Evolutionary conservation across 2,329 filamentous ascomycete species (phyloP), one percentile per base, ranked within the genome.

Genomic region (Aspergillus pseudoterreus): DNA sequence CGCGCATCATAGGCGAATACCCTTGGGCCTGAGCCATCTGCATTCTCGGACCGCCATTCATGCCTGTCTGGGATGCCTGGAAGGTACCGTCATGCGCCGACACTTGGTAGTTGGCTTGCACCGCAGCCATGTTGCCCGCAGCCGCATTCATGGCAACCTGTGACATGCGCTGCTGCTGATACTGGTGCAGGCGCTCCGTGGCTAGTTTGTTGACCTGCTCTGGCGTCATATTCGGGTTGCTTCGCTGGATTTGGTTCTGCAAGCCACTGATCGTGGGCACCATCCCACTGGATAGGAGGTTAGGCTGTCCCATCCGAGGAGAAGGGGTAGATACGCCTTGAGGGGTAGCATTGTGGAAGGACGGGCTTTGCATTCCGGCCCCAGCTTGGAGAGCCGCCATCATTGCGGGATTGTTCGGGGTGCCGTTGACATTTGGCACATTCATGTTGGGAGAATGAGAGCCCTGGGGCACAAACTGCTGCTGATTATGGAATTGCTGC

Each of bases 191-290:
- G 44, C 77, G 73, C 35, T 82, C 76, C 1, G 75, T 79, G 3
- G 81, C 79, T 55, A 81, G 63, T 38, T 75, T 74, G 50, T 72
- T 76, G 9, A 83, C 71, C 63, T 84, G 78, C 22, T 83, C 80
- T 3, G 75, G 72, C 1, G 78, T 70, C 55, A 80, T 68, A 49
- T 75, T 73, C 1, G 80, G 80, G 56, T 81, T 75, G 57, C 67
- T 75, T 49, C 70, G 70, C 56, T 79, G 76, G 14, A 83, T 74
- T 36, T 79, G 76, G 54, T 75, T 78, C 52, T 77, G 73, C 49
- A 82, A 75, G 51, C 73, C 76, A 50, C 76, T 79, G 52, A 83
- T 78, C 8, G 77, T 76, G 12, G 80, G 80, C 42, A 82, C 75
- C 57, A 80, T 76, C 19, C 78, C 78, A 45, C 73, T 79, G 19